These are phyloP conservation scores for Solanum medicagineum DNA, from an alignment of 257 asterid genomes.

Conservation along the genomic window DNA sequence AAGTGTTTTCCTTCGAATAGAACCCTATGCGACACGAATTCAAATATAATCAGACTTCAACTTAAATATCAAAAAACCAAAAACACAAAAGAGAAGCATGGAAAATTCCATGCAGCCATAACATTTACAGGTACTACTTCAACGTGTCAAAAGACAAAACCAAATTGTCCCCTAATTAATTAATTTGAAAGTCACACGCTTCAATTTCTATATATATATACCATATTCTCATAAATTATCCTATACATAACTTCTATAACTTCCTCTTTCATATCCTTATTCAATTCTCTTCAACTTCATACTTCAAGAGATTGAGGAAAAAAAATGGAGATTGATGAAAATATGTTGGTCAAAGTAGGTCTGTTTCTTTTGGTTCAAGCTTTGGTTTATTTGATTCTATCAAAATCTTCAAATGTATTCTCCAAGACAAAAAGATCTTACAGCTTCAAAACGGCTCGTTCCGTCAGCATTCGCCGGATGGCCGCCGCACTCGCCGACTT, in stretches of 20 bases:
- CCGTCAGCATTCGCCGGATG: conserved; percentile 64
- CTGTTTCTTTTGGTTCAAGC: conserved; percentile 51
- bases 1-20: too few species aligned
- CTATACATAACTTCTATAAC: background rate
- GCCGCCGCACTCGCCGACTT: conserved; percentile 48
- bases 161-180: background rate
- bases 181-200: background rate
- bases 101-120: background rate
- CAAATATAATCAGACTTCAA: too few species aligned
- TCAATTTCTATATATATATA: background rate
- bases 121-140: background rate
- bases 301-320: too few species aligned
- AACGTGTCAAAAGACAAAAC: background rate
- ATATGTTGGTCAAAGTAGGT: conserved; percentile 34
- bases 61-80: too few species aligned
- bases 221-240: background rate
- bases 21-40: too few species aligned
- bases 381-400: conserved; percentile 46
- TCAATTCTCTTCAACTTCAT: background rate
- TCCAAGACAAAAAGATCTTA: conserved; percentile 35
- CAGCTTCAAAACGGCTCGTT: conserved; percentile 51
- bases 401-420: conserved; percentile 55
- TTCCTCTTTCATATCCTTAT: background rate
- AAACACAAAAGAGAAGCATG: background rate
- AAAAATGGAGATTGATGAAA: conserved; percentile 21